Conservation (phyloP, 1,284 basidiomycete species). For the Tilletia caries region DNA sequence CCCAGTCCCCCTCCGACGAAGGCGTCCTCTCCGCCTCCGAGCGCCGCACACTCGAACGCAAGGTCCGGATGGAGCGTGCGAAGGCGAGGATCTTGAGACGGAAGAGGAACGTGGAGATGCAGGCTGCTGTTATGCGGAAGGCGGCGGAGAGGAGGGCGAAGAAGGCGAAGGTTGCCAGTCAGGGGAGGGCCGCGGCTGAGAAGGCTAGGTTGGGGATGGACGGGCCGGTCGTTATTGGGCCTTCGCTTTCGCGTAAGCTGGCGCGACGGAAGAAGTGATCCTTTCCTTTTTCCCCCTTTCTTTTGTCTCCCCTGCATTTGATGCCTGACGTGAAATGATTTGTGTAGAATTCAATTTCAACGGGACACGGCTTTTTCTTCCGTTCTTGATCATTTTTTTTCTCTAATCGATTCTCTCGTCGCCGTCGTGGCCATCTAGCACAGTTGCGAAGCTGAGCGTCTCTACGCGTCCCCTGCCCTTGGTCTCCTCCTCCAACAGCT, state of each 20-base stretch:
- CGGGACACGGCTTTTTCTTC: too few species aligned
- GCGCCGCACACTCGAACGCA: background rate
- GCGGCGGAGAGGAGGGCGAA: background rate
- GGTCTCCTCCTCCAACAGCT: constrained; percentile 75
- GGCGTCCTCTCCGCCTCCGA: background rate
- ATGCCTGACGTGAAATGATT: background rate
- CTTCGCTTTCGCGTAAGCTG: background rate
- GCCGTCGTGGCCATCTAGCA: constrained; percentile 39
- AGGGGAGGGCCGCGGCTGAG: background rate
- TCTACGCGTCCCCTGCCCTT: constrained; percentile 70
- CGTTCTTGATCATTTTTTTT: too few species aligned
- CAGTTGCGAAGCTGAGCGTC: constrained; percentile 57
- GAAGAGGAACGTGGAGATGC: constrained; percentile 13
- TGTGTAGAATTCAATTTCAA: too few species aligned
- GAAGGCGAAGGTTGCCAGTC: background rate
- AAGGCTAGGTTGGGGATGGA: background rate
- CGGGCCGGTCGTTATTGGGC: background rate
- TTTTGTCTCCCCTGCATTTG: background rate
- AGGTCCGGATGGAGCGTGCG: background rate
- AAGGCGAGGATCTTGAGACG: background rate
- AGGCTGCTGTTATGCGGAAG: constrained; percentile 3
- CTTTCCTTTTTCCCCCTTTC: background rate
- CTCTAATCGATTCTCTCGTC: constrained; percentile 35
- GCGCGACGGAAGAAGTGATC: background rate
- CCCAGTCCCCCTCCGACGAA: background rate